phyloP scores from a whole-genome alignment of 225 moss, liverwort and hornwort genomes.

The Pseudoscleropodium purum region DNA sequence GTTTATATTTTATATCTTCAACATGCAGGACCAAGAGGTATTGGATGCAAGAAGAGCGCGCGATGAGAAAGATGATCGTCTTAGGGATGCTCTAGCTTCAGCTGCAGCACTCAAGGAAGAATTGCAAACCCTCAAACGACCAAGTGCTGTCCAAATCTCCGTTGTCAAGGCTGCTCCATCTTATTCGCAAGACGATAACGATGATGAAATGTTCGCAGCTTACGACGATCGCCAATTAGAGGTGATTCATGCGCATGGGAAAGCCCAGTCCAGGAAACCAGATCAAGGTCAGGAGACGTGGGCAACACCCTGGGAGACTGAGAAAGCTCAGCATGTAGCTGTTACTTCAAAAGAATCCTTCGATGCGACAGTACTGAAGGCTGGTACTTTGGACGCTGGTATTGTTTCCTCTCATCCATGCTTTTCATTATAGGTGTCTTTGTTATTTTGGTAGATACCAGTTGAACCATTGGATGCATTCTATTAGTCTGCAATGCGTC shows the following conservation, averaged over 20 bases:
- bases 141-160: conserved; percentile 16
- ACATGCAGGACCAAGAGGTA: conserved; percentile 82
- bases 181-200: conserved; percentile 7
- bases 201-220: conserved; percentile 17
- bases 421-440: neutral
- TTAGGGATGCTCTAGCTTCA: conserved; percentile 54
- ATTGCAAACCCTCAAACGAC: conserved; percentile 52
- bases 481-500: neutral
- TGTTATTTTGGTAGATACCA: neutral
- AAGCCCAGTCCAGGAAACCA: conserved; percentile 4
- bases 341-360: neutral
- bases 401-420: neutral
- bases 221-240: conserved; percentile 14
- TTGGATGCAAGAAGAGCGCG: conserved; percentile 58
- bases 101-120: conserved; percentile 54
- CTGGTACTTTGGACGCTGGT: conserved; percentile 32
- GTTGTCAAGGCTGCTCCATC: neutral
- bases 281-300: conserved; percentile 12
- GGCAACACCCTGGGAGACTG: conserved; percentile 20
- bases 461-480: neutral
- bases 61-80: conserved; percentile 69
- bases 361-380: conserved; percentile 17
- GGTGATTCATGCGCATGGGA: conserved; percentile 1
- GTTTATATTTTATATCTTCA: neutral
- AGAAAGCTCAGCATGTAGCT: conserved; percentile 6